Conservation (phyloP, 2,329 filamentous ascomycete species). For the Ophiostoma himal-ulmi region DNA sequence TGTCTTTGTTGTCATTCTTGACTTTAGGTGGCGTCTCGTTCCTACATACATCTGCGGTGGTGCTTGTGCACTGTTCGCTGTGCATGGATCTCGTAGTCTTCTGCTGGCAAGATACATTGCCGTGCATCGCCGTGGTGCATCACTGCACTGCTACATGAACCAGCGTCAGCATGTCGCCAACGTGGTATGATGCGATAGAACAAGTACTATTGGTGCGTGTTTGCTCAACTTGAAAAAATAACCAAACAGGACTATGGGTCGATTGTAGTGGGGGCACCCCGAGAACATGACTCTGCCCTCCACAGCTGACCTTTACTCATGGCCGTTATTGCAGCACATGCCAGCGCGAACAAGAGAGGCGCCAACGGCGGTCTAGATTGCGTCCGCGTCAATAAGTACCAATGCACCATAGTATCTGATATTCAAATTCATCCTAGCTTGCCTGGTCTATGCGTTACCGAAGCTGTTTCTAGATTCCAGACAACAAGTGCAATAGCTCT, state of each 20-base stretch:
- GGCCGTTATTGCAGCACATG: neutral
- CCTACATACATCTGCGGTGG: neutral
- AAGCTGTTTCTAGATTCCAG: conserved; percentile 4
- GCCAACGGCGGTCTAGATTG: neutral
- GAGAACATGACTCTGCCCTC: neutral
- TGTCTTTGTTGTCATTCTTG: too few species aligned
- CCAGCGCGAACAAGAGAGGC: neutral
- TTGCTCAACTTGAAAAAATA: neutral
- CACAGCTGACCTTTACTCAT: neutral
- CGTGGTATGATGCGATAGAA: neutral
- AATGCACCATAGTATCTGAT: neutral
- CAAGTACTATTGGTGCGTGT: neutral
- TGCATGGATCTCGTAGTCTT: neutral
- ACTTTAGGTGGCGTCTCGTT: neutral
- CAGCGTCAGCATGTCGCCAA: neutral
- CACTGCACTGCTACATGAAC: neutral
- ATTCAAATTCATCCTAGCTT: neutral
- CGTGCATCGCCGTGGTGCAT: neutral
- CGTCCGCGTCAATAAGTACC: neutral
- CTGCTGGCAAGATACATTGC: neutral
- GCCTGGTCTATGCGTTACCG: conserved; percentile 2
- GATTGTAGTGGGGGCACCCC: neutral
- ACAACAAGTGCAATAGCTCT: neutral
- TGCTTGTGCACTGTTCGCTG: neutral
- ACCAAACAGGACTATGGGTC: neutral